phyloP scores from a whole-genome alignment of 805 yeast genomes.

The Maudiozyma bulderi region DNA sequence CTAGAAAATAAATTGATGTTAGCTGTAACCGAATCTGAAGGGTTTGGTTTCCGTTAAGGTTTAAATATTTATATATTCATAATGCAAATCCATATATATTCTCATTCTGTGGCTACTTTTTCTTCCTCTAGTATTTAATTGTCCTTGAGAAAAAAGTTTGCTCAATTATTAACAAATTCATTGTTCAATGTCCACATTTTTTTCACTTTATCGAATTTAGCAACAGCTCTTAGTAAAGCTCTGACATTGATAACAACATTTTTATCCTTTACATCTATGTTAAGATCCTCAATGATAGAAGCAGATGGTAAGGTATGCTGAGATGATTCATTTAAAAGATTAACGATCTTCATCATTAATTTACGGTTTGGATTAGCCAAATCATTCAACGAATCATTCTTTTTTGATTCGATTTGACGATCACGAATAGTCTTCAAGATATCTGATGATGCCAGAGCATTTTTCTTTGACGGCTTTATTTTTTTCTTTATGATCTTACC shows the following conservation, averaged over 20 bases:
- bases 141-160: neutral
- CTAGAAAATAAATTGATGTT: slow-evolving; percentile 47
- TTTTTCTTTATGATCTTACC: slow-evolving; percentile 40
- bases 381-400: slow-evolving; percentile 10
- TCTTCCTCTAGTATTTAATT: neutral
- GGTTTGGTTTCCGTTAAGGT: slow-evolving; percentile 53
- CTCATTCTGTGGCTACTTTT: neutral
- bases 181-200: slow-evolving; percentile 60
- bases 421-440: slow-evolving; percentile 19
- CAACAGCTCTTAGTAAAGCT: slow-evolving; percentile 57
- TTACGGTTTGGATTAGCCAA: neutral
- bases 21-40: slow-evolving; percentile 74
- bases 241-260: slow-evolving; percentile 53
- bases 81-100: neutral
- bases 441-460: slow-evolving; percentile 13
- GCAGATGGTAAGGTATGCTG: slow-evolving; percentile 40
- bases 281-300: slow-evolving; percentile 34
- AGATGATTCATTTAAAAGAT: slow-evolving; percentile 30
- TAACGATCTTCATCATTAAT: slow-evolving; percentile 25
- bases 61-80: neutral
- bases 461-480: neutral
- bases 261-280: slow-evolving; percentile 35
- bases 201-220: slow-evolving; percentile 50
- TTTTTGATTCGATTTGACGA: slow-evolving; percentile 10
- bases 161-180: slow-evolving; percentile 32